phyloP scores from a whole-genome alignment of 768 basidiomycete genomes.

The Pleurotus tuoliensis region DNA sequence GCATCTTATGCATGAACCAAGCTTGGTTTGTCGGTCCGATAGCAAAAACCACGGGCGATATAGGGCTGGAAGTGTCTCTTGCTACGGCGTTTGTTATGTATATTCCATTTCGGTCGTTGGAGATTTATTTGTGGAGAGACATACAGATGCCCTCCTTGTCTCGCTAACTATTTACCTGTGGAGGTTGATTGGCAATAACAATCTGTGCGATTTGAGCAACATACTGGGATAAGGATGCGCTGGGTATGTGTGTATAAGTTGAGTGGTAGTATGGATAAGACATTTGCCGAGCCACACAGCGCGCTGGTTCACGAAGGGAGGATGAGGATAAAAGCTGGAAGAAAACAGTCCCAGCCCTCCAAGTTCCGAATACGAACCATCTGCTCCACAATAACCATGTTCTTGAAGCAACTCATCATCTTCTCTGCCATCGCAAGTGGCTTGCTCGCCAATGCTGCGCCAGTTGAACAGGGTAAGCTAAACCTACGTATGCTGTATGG shows the following conservation, averaged over 20 bases:
- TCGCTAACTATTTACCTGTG: no score
- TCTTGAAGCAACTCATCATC: background rate
- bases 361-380: no score
- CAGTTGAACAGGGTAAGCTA: background rate
- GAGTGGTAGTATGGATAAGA: no score
- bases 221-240: no score
- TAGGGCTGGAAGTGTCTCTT: conserved; percentile 66
- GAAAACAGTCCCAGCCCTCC: no score
- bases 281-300: no score
- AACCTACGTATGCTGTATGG: background rate
- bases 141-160: background rate
- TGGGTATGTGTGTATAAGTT: no score
- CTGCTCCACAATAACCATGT: background rate
- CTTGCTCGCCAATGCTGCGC: background rate
- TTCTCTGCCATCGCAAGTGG: background rate
- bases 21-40: conserved; percentile 71
- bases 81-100: conserved; percentile 44
- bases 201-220: no score
- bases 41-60: conserved; percentile 60
- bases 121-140: conserved; percentile 19
- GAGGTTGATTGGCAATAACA: no score
- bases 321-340: no score
- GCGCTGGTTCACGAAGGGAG: no score
- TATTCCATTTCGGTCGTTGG: conserved; percentile 38
- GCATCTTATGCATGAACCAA: conserved; percentile 68